Base-by-base conservation (phyloP, 768 basidiomycete species). In the Rhodotorula taiwanensis region DNA sequence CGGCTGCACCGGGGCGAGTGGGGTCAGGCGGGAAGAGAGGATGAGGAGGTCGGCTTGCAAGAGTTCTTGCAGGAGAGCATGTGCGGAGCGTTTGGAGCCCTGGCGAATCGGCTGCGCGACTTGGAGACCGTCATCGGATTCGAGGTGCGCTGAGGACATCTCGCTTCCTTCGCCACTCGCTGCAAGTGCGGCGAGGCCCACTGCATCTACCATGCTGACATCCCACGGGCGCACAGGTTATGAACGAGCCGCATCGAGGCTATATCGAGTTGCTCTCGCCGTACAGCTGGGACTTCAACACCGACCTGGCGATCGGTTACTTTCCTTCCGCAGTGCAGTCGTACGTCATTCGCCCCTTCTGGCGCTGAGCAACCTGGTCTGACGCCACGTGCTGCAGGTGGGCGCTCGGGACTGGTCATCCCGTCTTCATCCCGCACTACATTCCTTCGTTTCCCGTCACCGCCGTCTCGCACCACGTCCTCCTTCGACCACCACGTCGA, bases 281-380 rank as follows among this genome's bases (percentile, higher is more conserved):
- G 49, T 85, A 95, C 69, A 78, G 80, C 15, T 97, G 89, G 77
- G 86, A 97, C 76, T 95, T 95, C 75, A 95, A 91, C 64, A 92
- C 91, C 3, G 92, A 97, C 72, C 82, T 99, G 20, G 93, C 95
- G 71, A 80, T 97, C 42, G 76, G 76, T 27, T 68, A 74, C 57
- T 76, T 75, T 30, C 81, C 84, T 5, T 78, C 84, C 69, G 81
- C 87, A 67, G 86, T 88, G 85, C 74, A 79, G 86, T 83, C 48
- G 11, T 52, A 20, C 33, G 62, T 54, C 8, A 20, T 16, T 49
- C 27, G n/a, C n/a, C n/a, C n/a, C n/a, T n/a, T n/a, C n/a, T n/a
- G n/a, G n/a, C n/a, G n/a, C n/a, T n/a, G n/a, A n/a, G n/a, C n/a
- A n/a, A n/a, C n/a, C n/a, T n/a, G n/a, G n/a, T n/a, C n/a, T n/a